Evolutionary conservation across 495 filamentous ascomycete species (phyloP).

Genomic region (Penicillium argentinense): DNA sequence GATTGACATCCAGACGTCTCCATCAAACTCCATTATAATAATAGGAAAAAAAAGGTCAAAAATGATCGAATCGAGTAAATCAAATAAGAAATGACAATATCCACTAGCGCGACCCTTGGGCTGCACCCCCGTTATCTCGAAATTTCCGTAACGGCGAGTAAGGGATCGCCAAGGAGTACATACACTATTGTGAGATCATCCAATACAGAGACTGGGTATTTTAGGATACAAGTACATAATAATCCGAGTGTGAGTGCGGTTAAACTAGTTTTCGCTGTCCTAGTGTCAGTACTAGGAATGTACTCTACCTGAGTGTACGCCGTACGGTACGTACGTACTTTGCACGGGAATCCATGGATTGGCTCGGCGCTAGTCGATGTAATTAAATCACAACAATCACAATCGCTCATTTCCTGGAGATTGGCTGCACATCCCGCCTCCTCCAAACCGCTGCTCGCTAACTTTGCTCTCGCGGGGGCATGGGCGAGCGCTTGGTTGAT

Average conservation of each 20-base stretch:
- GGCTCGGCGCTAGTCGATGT: constrained; percentile 25
- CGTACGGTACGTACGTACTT: background rate
- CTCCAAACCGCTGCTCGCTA: too few species aligned
- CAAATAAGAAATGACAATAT: constrained; percentile 27
- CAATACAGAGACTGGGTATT: too few species aligned
- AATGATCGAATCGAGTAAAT: constrained; percentile 9
- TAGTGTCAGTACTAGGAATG: too few species aligned
- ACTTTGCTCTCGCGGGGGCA: too few species aligned
- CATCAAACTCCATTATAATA: constrained; percentile 15
- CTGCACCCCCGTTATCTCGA: constrained; percentile 33
- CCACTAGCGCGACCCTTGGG: constrained; percentile 30
- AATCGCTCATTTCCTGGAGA: constrained; percentile 10
- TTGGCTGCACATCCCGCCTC: background rate
- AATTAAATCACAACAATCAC: constrained; percentile 27
- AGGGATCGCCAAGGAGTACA: too few species aligned
- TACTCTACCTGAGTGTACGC: too few species aligned
- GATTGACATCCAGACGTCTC: constrained; percentile 27
- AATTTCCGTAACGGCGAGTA: constrained; percentile 30
- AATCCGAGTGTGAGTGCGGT: too few species aligned
- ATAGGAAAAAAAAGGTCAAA: constrained; percentile 11
- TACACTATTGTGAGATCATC: too few species aligned
- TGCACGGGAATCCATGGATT: constrained; percentile 28
- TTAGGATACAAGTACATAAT: too few species aligned
- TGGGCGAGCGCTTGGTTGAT: too few species aligned
- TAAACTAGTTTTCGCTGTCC: too few species aligned